Percentiles rank a stretch among this genome's conserved stretches.
phyloP scores from a whole-genome alignment of 2,329 filamentous ascomycete species.

The Diplodia mutila region DNA sequence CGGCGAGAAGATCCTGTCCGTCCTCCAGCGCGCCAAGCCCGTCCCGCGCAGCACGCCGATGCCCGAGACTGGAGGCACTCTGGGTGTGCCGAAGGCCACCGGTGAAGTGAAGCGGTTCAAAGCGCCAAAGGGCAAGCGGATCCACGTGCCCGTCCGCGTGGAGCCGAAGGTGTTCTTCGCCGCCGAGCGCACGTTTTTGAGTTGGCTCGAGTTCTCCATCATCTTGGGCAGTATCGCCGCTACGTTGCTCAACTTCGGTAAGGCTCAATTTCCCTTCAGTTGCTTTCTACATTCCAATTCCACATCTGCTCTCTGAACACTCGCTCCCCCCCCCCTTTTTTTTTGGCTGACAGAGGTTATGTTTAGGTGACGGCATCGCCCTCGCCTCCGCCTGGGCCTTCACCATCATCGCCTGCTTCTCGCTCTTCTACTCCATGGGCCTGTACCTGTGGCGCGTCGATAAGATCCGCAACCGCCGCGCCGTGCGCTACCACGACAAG shows the following conservation, averaged over 20 bases:
- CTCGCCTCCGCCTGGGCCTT: slow-evolving; percentile 67
- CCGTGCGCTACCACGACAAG: slow-evolving; percentile 90
- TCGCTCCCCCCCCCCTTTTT: too few species aligned
- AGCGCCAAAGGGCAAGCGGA: slow-evolving; percentile 78
- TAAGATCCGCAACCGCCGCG: slow-evolving; percentile 79
- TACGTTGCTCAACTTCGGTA: slow-evolving; percentile 45
- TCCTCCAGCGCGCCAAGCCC: slow-evolving; percentile 38
- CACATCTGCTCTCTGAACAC: background rate
- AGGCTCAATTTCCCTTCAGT: background rate
- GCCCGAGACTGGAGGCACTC: slow-evolving; percentile 30
- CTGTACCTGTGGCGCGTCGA: slow-evolving; percentile 88
- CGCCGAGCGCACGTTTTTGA: slow-evolving; percentile 91
- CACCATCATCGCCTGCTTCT: slow-evolving; percentile 75
- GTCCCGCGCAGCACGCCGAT: slow-evolving; percentile 6
- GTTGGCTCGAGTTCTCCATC: slow-evolving; percentile 96
- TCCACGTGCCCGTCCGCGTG: slow-evolving; percentile 92
- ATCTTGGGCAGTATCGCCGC: slow-evolving; percentile 69
- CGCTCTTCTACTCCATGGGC: slow-evolving; percentile 79
- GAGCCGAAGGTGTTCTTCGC: slow-evolving; percentile 99
- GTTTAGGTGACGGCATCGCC: slow-evolving; percentile 36
- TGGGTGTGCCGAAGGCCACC: slow-evolving; percentile 50
- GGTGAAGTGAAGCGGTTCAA: slow-evolving; percentile 59
- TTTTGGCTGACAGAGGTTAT: background rate
- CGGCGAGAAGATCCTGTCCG: slow-evolving; percentile 39
- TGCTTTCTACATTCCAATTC: background rate